Evolutionary conservation across 2,329 filamentous ascomycete genomes (phyloP).

Genomic region (Aspergillus carbonarius): DNA sequence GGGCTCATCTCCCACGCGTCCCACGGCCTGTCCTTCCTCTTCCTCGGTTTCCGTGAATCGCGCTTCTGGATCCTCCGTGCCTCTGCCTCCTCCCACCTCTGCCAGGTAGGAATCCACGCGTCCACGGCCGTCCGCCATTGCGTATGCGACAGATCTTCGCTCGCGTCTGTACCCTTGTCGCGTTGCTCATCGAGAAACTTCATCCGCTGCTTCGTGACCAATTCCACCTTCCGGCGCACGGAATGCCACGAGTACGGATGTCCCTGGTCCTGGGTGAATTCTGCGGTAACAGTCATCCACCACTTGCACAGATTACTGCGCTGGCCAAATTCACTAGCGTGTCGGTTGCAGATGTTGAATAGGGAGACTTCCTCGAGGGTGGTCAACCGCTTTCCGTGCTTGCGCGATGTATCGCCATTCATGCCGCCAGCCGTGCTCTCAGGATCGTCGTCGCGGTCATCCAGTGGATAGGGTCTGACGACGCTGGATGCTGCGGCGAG

Average conservation of each 20-base stretch:
- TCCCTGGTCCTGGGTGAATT: slow-evolving; percentile 39
- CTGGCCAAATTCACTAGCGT: slow-evolving; percentile 38
- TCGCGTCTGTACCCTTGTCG: slow-evolving; percentile 24
- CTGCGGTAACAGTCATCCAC: slow-evolving; percentile 41
- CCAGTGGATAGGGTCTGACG: not conserved
- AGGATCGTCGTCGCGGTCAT: not conserved
- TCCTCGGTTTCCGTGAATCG: slow-evolving; percentile 34
- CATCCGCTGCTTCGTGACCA: slow-evolving; percentile 42
- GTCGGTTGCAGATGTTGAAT: slow-evolving; percentile 42
- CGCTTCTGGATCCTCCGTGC: slow-evolving; percentile 38
- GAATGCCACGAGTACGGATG: slow-evolving; percentile 46
- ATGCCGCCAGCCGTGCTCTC: not conserved
- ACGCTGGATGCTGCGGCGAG: not conserved
- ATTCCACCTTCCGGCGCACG: slow-evolving; percentile 43
- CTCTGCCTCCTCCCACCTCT: slow-evolving; percentile 40
- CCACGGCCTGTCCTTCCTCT: slow-evolving; percentile 24
- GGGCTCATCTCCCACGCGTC: slow-evolving; percentile 1
- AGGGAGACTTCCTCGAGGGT: slow-evolving; percentile 41
- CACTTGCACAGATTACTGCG: slow-evolving; percentile 45
- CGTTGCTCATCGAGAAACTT: slow-evolving; percentile 39
- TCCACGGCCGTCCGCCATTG: slow-evolving; percentile 40
- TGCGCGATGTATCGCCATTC: slow-evolving; percentile 24
- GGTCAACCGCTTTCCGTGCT: slow-evolving; percentile 41
- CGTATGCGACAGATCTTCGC: slow-evolving; percentile 37
- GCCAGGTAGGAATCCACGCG: slow-evolving; percentile 44